phyloP scores from a whole-genome alignment of 345 rosid species.

The Clarkia xantiana region DNA sequence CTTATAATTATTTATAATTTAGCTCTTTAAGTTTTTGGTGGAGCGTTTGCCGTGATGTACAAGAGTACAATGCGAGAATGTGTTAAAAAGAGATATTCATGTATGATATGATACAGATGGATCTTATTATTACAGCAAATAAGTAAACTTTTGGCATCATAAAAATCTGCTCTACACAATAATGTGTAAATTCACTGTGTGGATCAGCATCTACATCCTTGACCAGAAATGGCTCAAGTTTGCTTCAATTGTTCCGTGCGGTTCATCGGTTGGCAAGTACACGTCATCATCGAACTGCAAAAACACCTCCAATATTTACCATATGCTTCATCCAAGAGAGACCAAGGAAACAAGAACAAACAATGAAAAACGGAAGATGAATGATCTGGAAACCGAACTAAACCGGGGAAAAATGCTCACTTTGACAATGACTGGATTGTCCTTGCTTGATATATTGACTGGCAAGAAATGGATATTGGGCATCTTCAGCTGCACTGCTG shows the following conservation, averaged over 20 bases:
- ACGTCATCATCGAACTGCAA: conserved; percentile 81
- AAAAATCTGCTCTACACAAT: background rate
- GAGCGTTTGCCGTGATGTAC: no score
- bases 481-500: conserved; percentile 61
- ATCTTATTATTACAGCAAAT: no score
- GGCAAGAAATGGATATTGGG: conserved; percentile 91
- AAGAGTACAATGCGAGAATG: no score
- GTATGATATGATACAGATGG: no score
- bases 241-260: conserved; percentile 90
- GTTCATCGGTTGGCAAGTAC: conserved; percentile 75
- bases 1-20: no score
- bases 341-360: no score
- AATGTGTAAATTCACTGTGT: background rate
- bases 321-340: background rate
- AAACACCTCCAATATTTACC: background rate
- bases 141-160: no score
- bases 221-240: conserved; percentile 56
- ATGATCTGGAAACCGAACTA: background rate
- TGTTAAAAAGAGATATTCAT: no score
- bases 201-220: conserved; percentile 32
- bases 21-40: no score
- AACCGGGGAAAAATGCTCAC: conserved; percentile 16
- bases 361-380: no score
- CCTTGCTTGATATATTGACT: conserved; percentile 64
- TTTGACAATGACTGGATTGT: conserved; percentile 56